These are phyloP conservation scores for Cladobotryum protrusum DNA, from an alignment of 2,329 filamentous ascomycete species.

Conservation along the genomic window DNA sequence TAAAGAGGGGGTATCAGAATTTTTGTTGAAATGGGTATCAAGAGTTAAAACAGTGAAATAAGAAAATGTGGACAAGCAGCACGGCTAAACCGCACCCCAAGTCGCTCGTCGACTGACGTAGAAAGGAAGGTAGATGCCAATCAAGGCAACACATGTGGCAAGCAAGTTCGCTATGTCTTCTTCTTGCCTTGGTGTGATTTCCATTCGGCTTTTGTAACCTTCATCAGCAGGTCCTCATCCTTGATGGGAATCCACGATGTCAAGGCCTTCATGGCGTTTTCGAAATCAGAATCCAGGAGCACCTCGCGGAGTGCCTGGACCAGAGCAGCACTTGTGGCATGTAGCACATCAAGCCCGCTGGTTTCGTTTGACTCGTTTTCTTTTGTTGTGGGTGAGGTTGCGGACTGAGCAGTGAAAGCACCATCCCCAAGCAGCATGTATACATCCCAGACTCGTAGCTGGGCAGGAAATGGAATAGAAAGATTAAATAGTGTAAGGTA, in stretches of 20 bases:
- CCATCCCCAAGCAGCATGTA: constrained; percentile 78
- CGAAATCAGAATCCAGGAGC: constrained; percentile 87
- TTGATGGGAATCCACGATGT: constrained; percentile 92
- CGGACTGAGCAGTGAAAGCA: constrained; percentile 4
- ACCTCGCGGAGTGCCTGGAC: constrained; percentile 88
- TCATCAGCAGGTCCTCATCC: constrained; percentile 91
- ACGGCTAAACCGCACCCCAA: background rate
- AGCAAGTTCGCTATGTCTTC: constrained; percentile 29
- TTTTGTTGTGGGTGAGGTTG: constrained; percentile 12
- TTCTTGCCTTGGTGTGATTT: constrained; percentile 54
- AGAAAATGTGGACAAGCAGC: constrained; percentile 5
- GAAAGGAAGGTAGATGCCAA: constrained; percentile 2
- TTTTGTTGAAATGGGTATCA: constrained; percentile 4
- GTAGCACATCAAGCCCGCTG: constrained; percentile 72
- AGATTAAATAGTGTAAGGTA: constrained; percentile 97
- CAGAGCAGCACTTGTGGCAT: constrained; percentile 82
- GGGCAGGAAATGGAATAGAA: constrained; percentile 87
- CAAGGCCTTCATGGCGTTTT: constrained; percentile 95
- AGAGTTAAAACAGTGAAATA: background rate
- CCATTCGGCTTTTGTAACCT: constrained; percentile 81
- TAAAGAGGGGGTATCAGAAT: constrained; percentile 8
- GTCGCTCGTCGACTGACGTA: background rate
- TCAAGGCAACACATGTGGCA: constrained; percentile 21
- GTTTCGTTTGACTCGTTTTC: constrained; percentile 13
- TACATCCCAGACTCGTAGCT: constrained; percentile 94